Evolutionary conservation across 495 filamentous ascomycete species (phyloP), one percentile per base, ranked within the genome.

Genomic region (Penicillium goetzii): DNA sequence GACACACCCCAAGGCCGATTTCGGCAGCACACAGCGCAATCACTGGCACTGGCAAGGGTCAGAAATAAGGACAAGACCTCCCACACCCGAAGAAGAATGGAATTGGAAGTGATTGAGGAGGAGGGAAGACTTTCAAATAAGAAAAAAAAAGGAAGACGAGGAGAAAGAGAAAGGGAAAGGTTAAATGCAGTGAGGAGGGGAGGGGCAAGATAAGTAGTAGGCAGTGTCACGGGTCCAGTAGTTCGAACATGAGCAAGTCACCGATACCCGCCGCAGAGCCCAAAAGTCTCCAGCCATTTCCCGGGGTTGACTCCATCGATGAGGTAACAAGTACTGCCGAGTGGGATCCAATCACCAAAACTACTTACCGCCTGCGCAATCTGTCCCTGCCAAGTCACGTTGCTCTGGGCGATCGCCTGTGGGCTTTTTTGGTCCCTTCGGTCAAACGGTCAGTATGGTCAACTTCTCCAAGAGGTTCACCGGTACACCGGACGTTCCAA

Each of bases 261-360:
- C 28, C 19, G 51, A 54, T 34, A 54, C 51, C 47, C 47, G 45
- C 45, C 10, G 40, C 40, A 43, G 11, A 47, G 43, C 17, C n/a
- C n/a, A n/a, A n/a, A n/a, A n/a, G 21, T 4, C 6, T 5, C 28
- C 32, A 38, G 33, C 30, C 19, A 49, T 54, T 45, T 33, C 52
- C 57, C 62, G 49, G 61, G 61, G 61, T 55, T 70, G 67, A 70
- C 67, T 65, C 26, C 59, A 56, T 57, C 40, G 52, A 71, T 73
- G 71, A 73, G 68, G 71, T 73, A 73, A 73, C 68, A 40, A 7
- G 60, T 23, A 23, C 26, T 45, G n/a, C 43, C 56, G 47, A 4
- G 2, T 3, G 47, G 47, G 21, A n/a, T n/a, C n/a, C n/a, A 17
- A 41, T 41, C 38, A 17, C 8, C 5, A 7, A 32, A 32, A 17